These are phyloP conservation scores for Ophiognomonia clavigignenti-juglandacearum DNA, from an alignment of 2,329 filamentous ascomycete genomes.

Conservation along the genomic window DNA sequence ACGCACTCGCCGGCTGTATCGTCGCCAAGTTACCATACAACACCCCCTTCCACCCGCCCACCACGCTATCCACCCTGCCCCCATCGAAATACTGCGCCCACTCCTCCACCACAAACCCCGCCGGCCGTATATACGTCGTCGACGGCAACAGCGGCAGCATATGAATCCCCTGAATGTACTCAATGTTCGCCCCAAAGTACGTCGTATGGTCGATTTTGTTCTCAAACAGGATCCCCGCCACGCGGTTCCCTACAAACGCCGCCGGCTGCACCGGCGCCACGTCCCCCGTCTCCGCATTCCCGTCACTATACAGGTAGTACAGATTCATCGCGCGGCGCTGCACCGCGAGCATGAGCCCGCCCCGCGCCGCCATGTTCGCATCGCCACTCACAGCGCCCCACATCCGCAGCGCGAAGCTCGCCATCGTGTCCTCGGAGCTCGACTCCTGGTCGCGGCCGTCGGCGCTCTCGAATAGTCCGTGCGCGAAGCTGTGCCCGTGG, in stretches of 20 bases:
- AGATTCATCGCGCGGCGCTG: conserved; percentile 66
- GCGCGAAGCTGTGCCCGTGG: conserved; percentile 91
- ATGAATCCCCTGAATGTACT: conserved; percentile 58
- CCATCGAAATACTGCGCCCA: conserved; percentile 75
- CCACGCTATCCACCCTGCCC: conserved; percentile 58
- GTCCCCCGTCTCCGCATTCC: too few relatives aligned
- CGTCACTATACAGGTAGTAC: conserved; percentile 90
- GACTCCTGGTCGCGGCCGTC: conserved; percentile 85
- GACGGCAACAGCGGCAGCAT: conserved; percentile 64
- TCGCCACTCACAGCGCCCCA: conserved; percentile 82
- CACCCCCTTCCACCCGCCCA: conserved; percentile 81
- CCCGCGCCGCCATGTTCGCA: conserved; percentile 71
- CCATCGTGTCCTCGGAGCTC: conserved; percentile 85
- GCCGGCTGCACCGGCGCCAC: conserved; percentile 63
- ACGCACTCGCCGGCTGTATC: conserved; percentile 65
- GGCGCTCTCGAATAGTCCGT: conserved; percentile 63
- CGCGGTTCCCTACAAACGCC: conserved; percentile 78
- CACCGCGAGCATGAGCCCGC: conserved; percentile 79
- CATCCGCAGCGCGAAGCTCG: conserved; percentile 84
- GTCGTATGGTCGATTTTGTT: conserved; percentile 94
- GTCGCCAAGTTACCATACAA: conserved; percentile 79
- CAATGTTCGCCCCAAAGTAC: conserved; percentile 71
- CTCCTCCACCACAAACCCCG: conserved; percentile 72
- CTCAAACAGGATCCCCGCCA: conserved; percentile 72
- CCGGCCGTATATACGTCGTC: conserved; percentile 61